Conservation (phyloP, 2,329 filamentous ascomycete genomes). For the Pseudogymnoascus sp. region DNA sequence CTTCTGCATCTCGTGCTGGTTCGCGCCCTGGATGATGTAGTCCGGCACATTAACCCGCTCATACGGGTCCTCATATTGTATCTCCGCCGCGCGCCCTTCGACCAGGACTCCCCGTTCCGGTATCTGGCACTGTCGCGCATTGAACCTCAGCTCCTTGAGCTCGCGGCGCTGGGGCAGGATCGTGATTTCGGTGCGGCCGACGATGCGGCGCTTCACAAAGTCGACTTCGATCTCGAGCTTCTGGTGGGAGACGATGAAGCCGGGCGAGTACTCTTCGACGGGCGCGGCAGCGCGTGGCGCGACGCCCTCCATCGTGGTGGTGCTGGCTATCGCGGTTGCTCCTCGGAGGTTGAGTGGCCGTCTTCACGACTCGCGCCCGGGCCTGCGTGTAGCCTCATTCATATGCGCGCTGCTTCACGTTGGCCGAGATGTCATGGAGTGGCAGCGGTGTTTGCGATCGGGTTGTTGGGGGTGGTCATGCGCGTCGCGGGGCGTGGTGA, state of each 20-base stretch:
- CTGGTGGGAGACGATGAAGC: conserved; percentile 64
- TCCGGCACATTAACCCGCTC: conserved; percentile 53
- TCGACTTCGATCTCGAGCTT: conserved; percentile 85
- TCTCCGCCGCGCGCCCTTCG: conserved; percentile 29
- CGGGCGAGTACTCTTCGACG: conserved; percentile 12
- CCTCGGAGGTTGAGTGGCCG: background rate
- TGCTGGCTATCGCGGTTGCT: conserved; percentile 2
- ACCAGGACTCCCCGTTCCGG: conserved; percentile 48
- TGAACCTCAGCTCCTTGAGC: conserved; percentile 50
- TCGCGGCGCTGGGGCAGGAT: conserved; percentile 52
- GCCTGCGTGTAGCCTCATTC: conserved; percentile 2
- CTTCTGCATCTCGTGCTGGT: conserved; percentile 69
- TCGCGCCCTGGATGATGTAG: conserved; percentile 54
- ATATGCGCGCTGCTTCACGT: conserved; percentile 3
- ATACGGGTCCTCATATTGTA: conserved; percentile 54
- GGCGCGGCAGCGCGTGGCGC: conserved; percentile 8
- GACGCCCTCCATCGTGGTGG: background rate
- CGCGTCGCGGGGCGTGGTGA: conserved; percentile 3
- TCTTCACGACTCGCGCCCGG: conserved; percentile 5
- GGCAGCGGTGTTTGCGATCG: background rate
- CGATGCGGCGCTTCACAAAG: conserved; percentile 67
- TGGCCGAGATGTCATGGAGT: background rate
- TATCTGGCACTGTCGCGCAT: conserved; percentile 57
- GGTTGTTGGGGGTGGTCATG: conserved; percentile 4
- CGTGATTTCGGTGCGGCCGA: conserved; percentile 74